Evolutionary conservation across 2,329 filamentous ascomycete genomes (phyloP).

Genomic region (Fusarium pseudograminearum): DNA sequence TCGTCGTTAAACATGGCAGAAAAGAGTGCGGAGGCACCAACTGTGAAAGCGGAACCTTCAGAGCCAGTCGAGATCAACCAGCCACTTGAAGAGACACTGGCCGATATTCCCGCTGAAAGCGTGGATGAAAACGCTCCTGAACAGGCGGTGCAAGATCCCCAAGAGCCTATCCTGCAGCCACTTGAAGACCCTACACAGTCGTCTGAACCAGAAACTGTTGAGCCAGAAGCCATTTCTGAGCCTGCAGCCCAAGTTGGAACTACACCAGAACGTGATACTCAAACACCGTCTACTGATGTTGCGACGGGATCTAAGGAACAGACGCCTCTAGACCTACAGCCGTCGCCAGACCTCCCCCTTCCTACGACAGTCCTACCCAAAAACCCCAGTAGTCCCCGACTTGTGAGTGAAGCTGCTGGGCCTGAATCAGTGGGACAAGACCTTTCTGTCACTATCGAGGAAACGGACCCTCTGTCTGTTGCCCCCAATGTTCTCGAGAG

Average conservation of each 20-base stretch:
- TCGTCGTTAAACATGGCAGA: slow-evolving; percentile 32
- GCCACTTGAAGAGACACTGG: slow-evolving; percentile 8
- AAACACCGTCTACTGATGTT: neutral
- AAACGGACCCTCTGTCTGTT: neutral
- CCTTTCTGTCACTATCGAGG: neutral
- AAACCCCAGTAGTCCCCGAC: neutral
- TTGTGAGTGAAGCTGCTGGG: neutral
- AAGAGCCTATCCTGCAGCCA: neutral
- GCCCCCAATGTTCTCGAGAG: neutral
- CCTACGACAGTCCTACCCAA: neutral
- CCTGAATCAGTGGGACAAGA: neutral
- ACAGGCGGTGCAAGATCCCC: neutral
- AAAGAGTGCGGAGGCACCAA: slow-evolving; percentile 12
- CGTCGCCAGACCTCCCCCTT: neutral
- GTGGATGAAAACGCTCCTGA: neutral
- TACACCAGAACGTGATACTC: neutral
- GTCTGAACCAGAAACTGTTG: neutral
- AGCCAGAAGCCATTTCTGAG: slow-evolving; percentile 2
- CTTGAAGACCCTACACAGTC: neutral
- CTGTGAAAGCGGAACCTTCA: slow-evolving; percentile 1
- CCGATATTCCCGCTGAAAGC: slow-evolving; percentile 2
- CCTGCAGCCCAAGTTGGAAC: neutral
- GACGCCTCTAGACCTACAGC: neutral
- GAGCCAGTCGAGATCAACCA: neutral
- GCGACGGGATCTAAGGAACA: neutral